A percentile compares a stretch with the other conserved stretches of the same genome.
These are phyloP conservation scores for Saccharomycopsis sp. DNA, from an alignment of 805 yeast genomes.

Conservation along the genomic window DNA sequence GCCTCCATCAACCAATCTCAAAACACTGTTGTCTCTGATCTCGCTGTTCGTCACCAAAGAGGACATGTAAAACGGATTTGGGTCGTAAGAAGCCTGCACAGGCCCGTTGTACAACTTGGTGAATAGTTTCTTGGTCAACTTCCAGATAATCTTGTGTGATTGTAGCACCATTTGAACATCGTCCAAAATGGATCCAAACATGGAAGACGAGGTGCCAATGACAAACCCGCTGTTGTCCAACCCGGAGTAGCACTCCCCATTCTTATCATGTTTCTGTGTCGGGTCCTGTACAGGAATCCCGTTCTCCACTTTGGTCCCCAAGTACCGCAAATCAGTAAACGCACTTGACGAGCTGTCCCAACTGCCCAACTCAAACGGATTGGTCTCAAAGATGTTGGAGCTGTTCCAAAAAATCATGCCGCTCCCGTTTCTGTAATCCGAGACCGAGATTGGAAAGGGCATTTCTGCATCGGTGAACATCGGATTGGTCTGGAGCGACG, in stretches of 20 bases:
- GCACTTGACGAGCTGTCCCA: slow-evolving; percentile 73
- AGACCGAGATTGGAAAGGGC: slow-evolving; percentile 40
- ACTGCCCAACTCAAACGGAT: slow-evolving; percentile 71
- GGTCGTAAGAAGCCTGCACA: slow-evolving; percentile 24
- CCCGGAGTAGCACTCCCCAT: slow-evolving; percentile 48
- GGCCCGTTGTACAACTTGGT: slow-evolving; percentile 29
- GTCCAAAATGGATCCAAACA: slow-evolving; percentile 60
- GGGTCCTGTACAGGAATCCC: slow-evolving; percentile 43
- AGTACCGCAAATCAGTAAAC: slow-evolving; percentile 56
- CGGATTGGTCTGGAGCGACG: slow-evolving; percentile 36
- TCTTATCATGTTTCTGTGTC: too few relatives aligned
- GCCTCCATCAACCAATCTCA: slow-evolving; percentile 41
- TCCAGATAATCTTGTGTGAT: slow-evolving; percentile 10
- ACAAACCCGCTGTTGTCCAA: slow-evolving; percentile 76
- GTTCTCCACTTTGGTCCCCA: slow-evolving; percentile 55
- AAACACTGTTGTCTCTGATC: slow-evolving; percentile 26
- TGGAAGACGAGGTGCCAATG: slow-evolving; percentile 74
- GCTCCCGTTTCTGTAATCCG: slow-evolving; percentile 29
- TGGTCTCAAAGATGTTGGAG: slow-evolving; percentile 57
- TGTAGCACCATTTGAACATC: slow-evolving; percentile 35
- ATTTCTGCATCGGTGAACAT: slow-evolving; percentile 38
- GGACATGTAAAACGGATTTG: slow-evolving; percentile 13
- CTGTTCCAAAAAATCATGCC: slow-evolving; percentile 24
- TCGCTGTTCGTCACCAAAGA: slow-evolving; percentile 20
- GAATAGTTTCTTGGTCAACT: slow-evolving; percentile 25